These are phyloP conservation scores for Metschnikowia hibisci DNA, from an alignment of 805 yeast species.

Conservation along the genomic window DNA sequence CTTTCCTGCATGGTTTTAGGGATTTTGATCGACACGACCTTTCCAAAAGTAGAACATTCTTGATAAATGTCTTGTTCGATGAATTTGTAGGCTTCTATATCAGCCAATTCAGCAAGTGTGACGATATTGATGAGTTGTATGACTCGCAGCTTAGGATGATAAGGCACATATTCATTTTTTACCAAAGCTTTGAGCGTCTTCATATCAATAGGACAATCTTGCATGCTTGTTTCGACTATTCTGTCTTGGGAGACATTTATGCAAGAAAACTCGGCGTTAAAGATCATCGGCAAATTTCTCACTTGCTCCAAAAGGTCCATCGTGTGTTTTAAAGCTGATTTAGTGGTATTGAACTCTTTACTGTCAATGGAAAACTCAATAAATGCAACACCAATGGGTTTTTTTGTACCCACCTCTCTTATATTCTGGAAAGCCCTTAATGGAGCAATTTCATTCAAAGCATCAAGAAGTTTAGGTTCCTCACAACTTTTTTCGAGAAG, in stretches of 20 bases:
- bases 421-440: constrained; percentile 41
- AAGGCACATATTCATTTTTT: constrained; percentile 31
- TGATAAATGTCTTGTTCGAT: constrained; percentile 48
- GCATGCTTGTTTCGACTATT: constrained; percentile 28
- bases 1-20: constrained; percentile 57
- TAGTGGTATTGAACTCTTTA: constrained; percentile 11
- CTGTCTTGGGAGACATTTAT: constrained; percentile 18
- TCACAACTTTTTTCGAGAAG: constrained; percentile 43
- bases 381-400: constrained; percentile 58
- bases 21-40: constrained; percentile 50
- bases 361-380: constrained; percentile 37
- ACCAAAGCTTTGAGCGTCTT: constrained; percentile 37
- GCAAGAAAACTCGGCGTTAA: constrained; percentile 33
- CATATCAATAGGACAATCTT: constrained; percentile 34
- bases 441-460: constrained; percentile 39
- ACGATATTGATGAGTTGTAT: constrained; percentile 65
- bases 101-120: constrained; percentile 58
- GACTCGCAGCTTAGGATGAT: constrained; percentile 46
- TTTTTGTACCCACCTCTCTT: constrained; percentile 45
- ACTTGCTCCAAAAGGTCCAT: constrained; percentile 12
- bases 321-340: constrained; percentile 15
- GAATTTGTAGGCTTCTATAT: constrained; percentile 45
- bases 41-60: constrained; percentile 51
- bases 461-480: constrained; percentile 42
- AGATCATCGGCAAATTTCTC: constrained; percentile 15